Conservation (phyloP, 116 monocot species). For the Iris pallida region DNA sequence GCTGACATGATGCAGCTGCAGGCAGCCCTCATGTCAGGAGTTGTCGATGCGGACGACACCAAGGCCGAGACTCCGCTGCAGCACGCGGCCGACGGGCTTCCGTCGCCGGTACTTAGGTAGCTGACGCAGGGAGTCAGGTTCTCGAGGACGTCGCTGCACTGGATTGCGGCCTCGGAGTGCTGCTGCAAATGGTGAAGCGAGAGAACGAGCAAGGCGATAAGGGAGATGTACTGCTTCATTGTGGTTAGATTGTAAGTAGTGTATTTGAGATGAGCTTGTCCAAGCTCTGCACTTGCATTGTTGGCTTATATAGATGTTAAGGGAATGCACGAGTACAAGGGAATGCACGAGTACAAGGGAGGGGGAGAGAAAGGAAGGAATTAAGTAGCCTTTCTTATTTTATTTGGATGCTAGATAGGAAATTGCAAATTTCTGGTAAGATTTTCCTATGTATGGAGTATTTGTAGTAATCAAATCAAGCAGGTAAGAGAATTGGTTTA, state of each 20-base stretch:
- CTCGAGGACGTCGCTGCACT: slow-evolving; percentile 20
- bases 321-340: neutral
- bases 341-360: neutral
- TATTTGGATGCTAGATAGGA: too few relatives aligned
- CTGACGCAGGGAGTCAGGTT: slow-evolving; percentile 22
- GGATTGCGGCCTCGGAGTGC: slow-evolving; percentile 15
- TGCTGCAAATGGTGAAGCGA: neutral
- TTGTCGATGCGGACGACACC: slow-evolving; percentile 18
- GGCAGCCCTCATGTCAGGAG: slow-evolving; percentile 20
- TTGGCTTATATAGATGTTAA: neutral
- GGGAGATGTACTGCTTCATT: slow-evolving; percentile 4
- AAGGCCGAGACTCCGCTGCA: slow-evolving; percentile 25
- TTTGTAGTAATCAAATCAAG: too few relatives aligned
- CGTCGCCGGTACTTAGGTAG: slow-evolving; percentile 12
- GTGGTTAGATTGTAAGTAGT: neutral
- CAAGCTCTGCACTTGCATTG: neutral
- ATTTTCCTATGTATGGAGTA: too few relatives aligned
- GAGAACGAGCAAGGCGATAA: slow-evolving; percentile 1
- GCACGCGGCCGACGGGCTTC: slow-evolving; percentile 19
- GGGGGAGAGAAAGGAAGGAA: too few relatives aligned
- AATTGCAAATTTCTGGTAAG: too few relatives aligned
- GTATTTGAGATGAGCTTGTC: neutral
- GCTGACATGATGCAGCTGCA: slow-evolving; percentile 28
- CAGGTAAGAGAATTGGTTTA: too few relatives aligned
- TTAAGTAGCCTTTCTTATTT: too few relatives aligned